Conservation (phyloP, 176 grass and related monocot genomes). For the Chloris gayana region DNA sequence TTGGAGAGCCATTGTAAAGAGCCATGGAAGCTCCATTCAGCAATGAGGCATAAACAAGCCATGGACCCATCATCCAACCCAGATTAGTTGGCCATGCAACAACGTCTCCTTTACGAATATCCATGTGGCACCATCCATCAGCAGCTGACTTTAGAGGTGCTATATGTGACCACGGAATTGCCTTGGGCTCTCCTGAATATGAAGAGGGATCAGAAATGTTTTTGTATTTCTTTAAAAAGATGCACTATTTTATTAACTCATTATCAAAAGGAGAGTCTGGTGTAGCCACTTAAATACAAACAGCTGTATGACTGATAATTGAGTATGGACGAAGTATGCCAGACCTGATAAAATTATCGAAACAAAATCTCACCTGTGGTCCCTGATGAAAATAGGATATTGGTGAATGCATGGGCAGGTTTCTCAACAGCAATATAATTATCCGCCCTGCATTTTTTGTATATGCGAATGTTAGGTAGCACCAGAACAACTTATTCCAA, state of each 20-base stretch:
- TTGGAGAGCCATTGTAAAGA: constrained; percentile 87
- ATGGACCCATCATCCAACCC: constrained; percentile 99
- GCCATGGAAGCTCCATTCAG: constrained; percentile 97
- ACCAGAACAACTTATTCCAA: constrained; percentile 10
- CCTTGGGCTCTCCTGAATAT: constrained; percentile 86
- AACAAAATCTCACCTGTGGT: constrained; percentile 73
- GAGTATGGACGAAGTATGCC: constrained; percentile 10
- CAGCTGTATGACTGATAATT: constrained; percentile 1
- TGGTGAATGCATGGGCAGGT: constrained; percentile 78
- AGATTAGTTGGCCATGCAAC: constrained; percentile 99
- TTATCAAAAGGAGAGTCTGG: constrained; percentile 22
- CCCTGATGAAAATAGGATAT: constrained; percentile 92
- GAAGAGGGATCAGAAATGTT: constrained; percentile 22
- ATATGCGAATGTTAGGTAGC: constrained; percentile 11
- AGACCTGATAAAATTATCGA: constrained; percentile 12
- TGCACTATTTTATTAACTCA: constrained; percentile 13
- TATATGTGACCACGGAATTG: constrained; percentile 94
- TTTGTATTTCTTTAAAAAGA: neutral
- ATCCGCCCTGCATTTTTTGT: constrained; percentile 56
- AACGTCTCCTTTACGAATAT: constrained; percentile 90
- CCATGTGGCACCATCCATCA: constrained; percentile 98
- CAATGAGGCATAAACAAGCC: constrained; percentile 96
- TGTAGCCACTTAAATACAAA: neutral
- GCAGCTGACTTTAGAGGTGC: constrained; percentile 92
- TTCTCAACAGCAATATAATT: constrained; percentile 62